These are phyloP conservation scores for Themeda triandra DNA, from an alignment of 176 grass and related monocot genomes.

Conservation along the genomic window DNA sequence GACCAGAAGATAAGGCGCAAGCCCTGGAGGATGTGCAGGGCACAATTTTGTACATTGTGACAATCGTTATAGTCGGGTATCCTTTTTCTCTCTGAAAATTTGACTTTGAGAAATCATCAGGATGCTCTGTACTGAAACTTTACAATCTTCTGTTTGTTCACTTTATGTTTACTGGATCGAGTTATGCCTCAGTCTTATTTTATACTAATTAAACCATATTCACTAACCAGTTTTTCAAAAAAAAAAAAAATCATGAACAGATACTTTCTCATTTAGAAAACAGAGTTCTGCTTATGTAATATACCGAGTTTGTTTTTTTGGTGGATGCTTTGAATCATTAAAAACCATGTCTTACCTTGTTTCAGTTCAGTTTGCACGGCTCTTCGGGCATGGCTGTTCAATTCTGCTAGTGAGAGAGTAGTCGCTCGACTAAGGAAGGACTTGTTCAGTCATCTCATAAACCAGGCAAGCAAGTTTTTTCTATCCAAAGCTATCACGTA, in stretches of 20 bases:
- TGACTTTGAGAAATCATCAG: slow-evolving; percentile 9
- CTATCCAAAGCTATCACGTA: background rate
- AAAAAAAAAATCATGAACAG: too few relatives aligned
- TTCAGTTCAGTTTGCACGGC: slow-evolving; percentile 90
- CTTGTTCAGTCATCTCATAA: slow-evolving; percentile 93
- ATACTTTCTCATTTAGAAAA: background rate
- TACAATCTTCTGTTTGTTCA: background rate
- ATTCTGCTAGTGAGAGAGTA: slow-evolving; percentile 90
- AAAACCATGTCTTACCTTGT: slow-evolving; percentile 25
- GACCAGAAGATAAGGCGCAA: slow-evolving; percentile 73
- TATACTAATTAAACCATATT: background rate
- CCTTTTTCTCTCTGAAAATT: slow-evolving; percentile 25
- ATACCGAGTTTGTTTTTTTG: background rate
- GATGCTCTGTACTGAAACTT: background rate
- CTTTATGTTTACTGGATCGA: slow-evolving; percentile 21
- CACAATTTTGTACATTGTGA: slow-evolving; percentile 82
- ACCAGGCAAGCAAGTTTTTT: slow-evolving; percentile 45
- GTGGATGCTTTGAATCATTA: slow-evolving; percentile 3
- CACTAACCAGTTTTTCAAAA: too few relatives aligned
- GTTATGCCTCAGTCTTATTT: background rate
- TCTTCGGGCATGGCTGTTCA: slow-evolving; percentile 91
- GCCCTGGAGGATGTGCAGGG: slow-evolving; percentile 65
- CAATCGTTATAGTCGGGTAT: slow-evolving; percentile 82
- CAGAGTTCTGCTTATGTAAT: background rate
- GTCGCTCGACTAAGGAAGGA: slow-evolving; percentile 96